These are phyloP conservation scores for Artemisia tridentata DNA, from an alignment of 129 eudicot genomes.

Conservation along the genomic window DNA sequence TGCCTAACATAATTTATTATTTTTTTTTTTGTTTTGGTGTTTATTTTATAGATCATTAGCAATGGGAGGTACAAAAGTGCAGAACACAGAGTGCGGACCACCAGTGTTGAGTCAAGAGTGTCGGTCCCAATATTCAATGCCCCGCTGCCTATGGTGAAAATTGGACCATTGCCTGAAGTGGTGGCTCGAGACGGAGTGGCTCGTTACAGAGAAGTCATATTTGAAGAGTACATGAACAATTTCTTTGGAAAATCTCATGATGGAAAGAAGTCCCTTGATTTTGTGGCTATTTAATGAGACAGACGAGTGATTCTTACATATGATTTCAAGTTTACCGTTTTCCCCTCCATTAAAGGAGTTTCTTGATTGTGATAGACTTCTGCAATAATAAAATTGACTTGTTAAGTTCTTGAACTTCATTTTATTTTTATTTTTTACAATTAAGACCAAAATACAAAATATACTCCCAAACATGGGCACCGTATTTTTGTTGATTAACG, in stretches of 20 bases:
- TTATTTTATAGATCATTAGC: conserved; percentile 36
- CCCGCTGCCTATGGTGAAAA: conserved; percentile 26
- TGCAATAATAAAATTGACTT: no score
- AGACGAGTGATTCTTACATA: no score
- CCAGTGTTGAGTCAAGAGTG: conserved; percentile 39
- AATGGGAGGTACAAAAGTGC: conserved; percentile 54
- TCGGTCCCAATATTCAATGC: conserved; percentile 38
- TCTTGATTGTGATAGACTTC: not conserved
- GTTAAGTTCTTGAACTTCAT: no score
- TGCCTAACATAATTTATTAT: not conserved
- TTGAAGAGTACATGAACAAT: conserved; percentile 35
- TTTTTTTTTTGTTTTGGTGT: not conserved
- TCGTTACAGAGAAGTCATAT: conserved; percentile 28
- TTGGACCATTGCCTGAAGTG: conserved; percentile 43
- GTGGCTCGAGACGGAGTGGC: conserved; percentile 35
- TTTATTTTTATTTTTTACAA: no score
- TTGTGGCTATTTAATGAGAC: no score
- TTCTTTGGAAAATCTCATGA: conserved; percentile 39
- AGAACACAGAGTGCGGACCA: conserved; percentile 44
- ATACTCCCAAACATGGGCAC: no score
- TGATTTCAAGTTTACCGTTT: not conserved
- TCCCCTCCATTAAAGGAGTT: not conserved
- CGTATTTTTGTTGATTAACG: no score
- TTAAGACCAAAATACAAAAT: no score
- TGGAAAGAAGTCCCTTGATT: conserved; percentile 39